phyloP scores from a whole-genome alignment of 495 filamentous ascomycete species.

The Aspergillus egyptiacus region DNA sequence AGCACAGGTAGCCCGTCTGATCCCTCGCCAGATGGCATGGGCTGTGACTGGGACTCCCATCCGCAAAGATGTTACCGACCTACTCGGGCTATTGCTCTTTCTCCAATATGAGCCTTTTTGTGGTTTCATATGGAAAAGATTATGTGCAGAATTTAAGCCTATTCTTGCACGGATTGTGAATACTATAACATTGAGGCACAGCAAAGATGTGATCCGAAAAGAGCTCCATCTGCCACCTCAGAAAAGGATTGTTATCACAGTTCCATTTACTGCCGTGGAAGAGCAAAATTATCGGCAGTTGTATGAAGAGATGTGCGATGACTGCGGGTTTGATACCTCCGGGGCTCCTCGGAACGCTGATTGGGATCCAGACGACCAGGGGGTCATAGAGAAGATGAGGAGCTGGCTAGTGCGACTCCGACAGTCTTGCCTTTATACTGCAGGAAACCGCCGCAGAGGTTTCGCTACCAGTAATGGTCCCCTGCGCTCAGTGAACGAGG shows the following conservation, averaged over 20 bases:
- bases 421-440: constrained; percentile 81
- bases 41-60: constrained; percentile 90
- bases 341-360: constrained; percentile 54
- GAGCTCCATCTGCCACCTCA: constrained; percentile 67
- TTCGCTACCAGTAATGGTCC: constrained; percentile 60
- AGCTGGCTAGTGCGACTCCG: constrained; percentile 65
- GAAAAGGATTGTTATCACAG: constrained; percentile 76
- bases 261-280: constrained; percentile 83
- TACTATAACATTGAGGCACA: constrained; percentile 72
- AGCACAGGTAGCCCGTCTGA: constrained; percentile 67
- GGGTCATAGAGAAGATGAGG: constrained; percentile 59
- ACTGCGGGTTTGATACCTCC: constrained; percentile 56
- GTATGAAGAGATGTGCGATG: constrained; percentile 65
- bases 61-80: constrained; percentile 63
- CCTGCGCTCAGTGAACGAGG: constrained; percentile 73
- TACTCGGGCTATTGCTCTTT: constrained; percentile 70
- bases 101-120: constrained; percentile 72
- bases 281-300: constrained; percentile 76
- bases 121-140: constrained; percentile 59
- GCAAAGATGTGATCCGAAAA: constrained; percentile 68
- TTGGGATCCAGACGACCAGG: constrained; percentile 57
- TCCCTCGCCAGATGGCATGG: constrained; percentile 85
- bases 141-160: constrained; percentile 53
- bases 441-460: constrained; percentile 58
- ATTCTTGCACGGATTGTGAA: constrained; percentile 62